These are phyloP conservation scores for Fusarium albosuccineum DNA, from an alignment of 2,329 filamentous ascomycete genomes.

Conservation along the genomic window DNA sequence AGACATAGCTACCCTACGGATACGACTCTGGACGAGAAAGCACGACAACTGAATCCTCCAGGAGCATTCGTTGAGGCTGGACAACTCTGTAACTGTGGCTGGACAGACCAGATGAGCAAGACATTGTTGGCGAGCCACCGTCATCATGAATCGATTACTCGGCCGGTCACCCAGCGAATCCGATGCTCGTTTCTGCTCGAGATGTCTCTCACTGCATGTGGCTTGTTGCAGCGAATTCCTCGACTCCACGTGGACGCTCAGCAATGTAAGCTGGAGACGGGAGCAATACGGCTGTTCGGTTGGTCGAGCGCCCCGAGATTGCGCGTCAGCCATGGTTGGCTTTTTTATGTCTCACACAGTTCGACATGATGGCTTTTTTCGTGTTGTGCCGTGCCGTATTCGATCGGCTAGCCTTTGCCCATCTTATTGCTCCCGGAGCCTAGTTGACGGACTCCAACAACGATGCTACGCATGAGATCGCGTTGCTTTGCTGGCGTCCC, in stretches of 20 bases:
- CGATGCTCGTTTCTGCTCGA: constrained; percentile 14
- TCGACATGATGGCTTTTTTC: constrained; percentile 28
- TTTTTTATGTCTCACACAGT: constrained; percentile 29
- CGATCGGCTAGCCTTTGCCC: constrained; percentile 8
- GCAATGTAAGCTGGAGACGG: constrained; percentile 1
- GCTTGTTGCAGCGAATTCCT: constrained; percentile 41
- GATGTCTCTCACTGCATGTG: constrained; percentile 18
- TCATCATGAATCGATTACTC: constrained; percentile 11
- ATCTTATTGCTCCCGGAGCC: constrained; percentile 6
- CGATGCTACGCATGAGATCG: neutral
- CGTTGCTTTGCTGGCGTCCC: constrained; percentile 9
- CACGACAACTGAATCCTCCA: constrained; percentile 9
- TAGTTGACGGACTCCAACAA: neutral
- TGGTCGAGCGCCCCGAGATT: constrained; percentile 39
- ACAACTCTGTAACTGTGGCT: constrained; percentile 27
- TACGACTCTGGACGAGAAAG: constrained; percentile 24
- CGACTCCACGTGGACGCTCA: constrained; percentile 44
- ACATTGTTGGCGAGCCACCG: constrained; percentile 3
- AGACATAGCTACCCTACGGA: too few relatives aligned
- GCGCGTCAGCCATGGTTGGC: constrained; percentile 32
- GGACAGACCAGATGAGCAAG: constrained; percentile 19
- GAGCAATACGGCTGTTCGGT: constrained; percentile 25
- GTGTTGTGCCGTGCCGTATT: constrained; percentile 17
- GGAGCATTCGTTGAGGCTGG: neutral
- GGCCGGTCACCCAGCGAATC: constrained; percentile 1